These are phyloP conservation scores for Neonectria hederae DNA, from an alignment of 2,329 filamentous ascomycete species.

Conservation along the genomic window DNA sequence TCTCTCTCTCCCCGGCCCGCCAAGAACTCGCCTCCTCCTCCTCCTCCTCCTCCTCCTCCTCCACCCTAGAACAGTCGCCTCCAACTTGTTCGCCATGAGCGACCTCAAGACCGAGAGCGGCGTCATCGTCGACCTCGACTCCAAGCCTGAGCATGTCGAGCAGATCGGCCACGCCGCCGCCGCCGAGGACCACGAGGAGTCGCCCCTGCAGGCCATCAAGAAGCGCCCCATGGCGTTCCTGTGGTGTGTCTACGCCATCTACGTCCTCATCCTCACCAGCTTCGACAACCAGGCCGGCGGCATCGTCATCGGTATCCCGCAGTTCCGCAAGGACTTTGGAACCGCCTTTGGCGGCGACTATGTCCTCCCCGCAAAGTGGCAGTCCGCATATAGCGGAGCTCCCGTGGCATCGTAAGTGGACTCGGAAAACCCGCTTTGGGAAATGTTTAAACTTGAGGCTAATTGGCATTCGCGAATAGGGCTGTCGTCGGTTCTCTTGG, in stretches of 20 bases:
- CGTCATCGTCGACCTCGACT: conserved; percentile 22
- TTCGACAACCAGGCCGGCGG: conserved; percentile 33
- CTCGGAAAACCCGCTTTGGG: not conserved
- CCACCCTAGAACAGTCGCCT: not conserved
- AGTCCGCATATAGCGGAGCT: conserved; percentile 32
- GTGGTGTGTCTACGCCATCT: conserved; percentile 34
- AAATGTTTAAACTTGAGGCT: not conserved
- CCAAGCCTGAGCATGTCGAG: conserved; percentile 28
- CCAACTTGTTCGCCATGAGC: conserved; percentile 15
- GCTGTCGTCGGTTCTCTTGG: conserved; percentile 28
- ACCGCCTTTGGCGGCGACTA: conserved; percentile 21
- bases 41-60: no score
- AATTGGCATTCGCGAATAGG: conserved; percentile 3
- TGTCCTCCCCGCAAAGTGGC: conserved; percentile 30
- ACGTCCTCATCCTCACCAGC: conserved; percentile 30
- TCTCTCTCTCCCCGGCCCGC: not conserved
- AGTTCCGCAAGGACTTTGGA: conserved; percentile 35
- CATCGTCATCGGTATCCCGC: conserved; percentile 27
- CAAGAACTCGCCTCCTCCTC: not conserved
- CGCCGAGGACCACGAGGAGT: conserved; percentile 27
- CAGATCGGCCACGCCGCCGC: conserved; percentile 26
- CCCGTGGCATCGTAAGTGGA: conserved; percentile 32
- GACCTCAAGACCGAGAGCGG: conserved; percentile 16
- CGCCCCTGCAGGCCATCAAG: conserved; percentile 24
- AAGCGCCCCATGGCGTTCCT: conserved; percentile 26